phyloP scores from a whole-genome alignment of 768 basidiomycete genomes.

The Boletus sp. region DNA sequence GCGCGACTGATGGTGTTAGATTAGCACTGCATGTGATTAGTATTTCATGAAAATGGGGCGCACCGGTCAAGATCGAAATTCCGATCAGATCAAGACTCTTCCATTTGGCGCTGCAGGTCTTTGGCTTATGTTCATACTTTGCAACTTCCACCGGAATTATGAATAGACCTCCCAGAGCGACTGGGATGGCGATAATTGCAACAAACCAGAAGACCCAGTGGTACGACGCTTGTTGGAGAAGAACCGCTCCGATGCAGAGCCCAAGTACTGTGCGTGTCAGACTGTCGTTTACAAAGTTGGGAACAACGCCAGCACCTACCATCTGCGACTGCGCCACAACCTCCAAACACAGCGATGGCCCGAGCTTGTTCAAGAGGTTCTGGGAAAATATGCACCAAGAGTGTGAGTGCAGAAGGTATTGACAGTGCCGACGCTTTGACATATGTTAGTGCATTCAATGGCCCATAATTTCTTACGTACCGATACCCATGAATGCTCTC shows the following conservation, averaged over 20 bases:
- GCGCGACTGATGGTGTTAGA: conserved; percentile 24
- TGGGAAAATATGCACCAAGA: conserved; percentile 51
- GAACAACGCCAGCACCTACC: conserved; percentile 20
- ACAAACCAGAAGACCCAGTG: conserved; percentile 53
- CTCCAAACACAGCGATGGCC: conserved; percentile 48
- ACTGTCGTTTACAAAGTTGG: neutral
- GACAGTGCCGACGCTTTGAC: conserved; percentile 46
- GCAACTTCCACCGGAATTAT: conserved; percentile 32
- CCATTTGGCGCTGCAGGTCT: conserved; percentile 18
- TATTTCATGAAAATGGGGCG: neutral
- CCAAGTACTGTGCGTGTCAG: conserved; percentile 34
- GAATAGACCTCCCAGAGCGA: conserved; percentile 32
- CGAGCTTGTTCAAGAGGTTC: conserved; percentile 45
- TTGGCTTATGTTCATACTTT: neutral
- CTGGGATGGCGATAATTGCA: conserved; percentile 37
- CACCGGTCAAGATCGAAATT: conserved; percentile 38
- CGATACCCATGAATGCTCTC: conserved; percentile 50
- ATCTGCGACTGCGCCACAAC: conserved; percentile 46
- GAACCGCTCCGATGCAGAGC: conserved; percentile 44
- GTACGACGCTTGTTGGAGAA: conserved; percentile 42
- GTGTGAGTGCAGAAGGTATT: conserved; percentile 48
- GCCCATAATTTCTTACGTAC: conserved; percentile 20
- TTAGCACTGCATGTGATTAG: neutral
- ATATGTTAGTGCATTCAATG: conserved; percentile 1
- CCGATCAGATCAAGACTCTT: conserved; percentile 39